Evolutionary conservation across 108 stramenopile species (phyloP), one percentile per base, ranked within the genome.

Genomic region (Nannochloropsis gaditana): DNA sequence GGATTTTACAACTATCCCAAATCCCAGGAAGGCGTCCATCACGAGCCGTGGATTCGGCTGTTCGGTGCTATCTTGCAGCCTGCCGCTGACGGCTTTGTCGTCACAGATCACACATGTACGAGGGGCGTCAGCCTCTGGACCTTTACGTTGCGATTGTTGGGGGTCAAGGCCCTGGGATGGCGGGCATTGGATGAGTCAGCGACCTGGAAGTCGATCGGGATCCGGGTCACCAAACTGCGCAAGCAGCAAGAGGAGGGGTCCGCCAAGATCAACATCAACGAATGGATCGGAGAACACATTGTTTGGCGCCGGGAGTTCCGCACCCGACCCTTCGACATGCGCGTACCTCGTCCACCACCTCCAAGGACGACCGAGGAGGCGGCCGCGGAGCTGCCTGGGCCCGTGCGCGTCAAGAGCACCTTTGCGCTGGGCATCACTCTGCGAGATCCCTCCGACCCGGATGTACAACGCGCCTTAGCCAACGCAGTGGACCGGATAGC

Each of bases 391-490:
- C 59, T 73, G 19, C 59, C 59, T 73, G 19, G 19, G 4, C 59
- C 59, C n/a, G 15, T 73, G 59, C 59, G 59, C 5, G 59, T 73
- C 59, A 73, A 73, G 6, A n/a, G 19, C 19, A 73, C 59, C n/a
- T 73, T 73, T n/a, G 59, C 59, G 19, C 59, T 73, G 4, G 59
- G 59, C 59, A 73, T 73, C 59, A 73, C 59, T 73, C n/a, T 73
- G 59, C 59, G 59, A 4, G 59, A 73, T n/a, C 59, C 59, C 19
- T 73, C 59, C 59, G 6, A 73, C n/a, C 59, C 59, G 19, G 59
- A 73, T n/a, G 59, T 73, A n/a, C 59, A 73, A 73, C 59, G 59
- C n/a, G 59, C 59, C n/a, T n/a, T 73, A n/a, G 59, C 59, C 59
- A 73, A 73, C n/a, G 59, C 59, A 15, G 59, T 73, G 4, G 59